phyloP scores from a whole-genome alignment of 345 rosid species.

The Populus davidiana region DNA sequence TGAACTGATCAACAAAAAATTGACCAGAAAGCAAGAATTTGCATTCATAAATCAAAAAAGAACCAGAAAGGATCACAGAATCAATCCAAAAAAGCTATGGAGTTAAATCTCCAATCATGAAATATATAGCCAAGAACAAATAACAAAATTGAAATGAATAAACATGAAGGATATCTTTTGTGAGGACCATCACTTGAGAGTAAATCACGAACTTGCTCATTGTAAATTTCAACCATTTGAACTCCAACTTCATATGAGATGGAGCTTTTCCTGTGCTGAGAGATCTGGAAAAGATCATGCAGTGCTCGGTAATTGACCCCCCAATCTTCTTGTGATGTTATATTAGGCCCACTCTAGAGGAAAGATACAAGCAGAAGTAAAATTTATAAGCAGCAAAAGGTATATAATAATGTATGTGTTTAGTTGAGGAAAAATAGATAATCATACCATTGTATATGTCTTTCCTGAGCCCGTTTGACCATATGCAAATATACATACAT shows the following conservation, averaged over 20 bases:
- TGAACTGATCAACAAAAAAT: not conserved
- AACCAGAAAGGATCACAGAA: not conserved
- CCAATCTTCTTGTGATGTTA: constrained; percentile 80
- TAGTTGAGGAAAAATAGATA: not conserved
- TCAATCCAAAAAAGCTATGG: not conserved
- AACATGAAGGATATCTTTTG: constrained; percentile 78
- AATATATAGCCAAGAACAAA: constrained; percentile 8
- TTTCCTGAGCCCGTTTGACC: constrained; percentile 99
- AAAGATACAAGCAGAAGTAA: not conserved
- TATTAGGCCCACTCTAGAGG: constrained; percentile 79
- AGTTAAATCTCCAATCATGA: not conserved
- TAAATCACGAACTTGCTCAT: constrained; percentile 97
- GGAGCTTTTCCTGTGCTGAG: constrained; percentile 63
- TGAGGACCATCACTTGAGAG: constrained; percentile 63
- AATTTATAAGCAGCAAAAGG: not conserved
- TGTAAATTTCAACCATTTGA: constrained; percentile 97
- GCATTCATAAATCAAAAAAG: not conserved
- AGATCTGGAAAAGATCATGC: constrained; percentile 85
- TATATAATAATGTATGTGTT: not conserved
- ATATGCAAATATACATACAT: constrained; percentile 97
- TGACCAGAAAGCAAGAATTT: not conserved
- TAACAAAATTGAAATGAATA: not conserved
- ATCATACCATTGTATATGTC: constrained; percentile 88
- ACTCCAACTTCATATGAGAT: constrained; percentile 83
- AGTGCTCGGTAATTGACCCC: constrained; percentile 94